phyloP scores from a whole-genome alignment of 1,284 basidiomycete species.

The Irpex lacteus region DNA sequence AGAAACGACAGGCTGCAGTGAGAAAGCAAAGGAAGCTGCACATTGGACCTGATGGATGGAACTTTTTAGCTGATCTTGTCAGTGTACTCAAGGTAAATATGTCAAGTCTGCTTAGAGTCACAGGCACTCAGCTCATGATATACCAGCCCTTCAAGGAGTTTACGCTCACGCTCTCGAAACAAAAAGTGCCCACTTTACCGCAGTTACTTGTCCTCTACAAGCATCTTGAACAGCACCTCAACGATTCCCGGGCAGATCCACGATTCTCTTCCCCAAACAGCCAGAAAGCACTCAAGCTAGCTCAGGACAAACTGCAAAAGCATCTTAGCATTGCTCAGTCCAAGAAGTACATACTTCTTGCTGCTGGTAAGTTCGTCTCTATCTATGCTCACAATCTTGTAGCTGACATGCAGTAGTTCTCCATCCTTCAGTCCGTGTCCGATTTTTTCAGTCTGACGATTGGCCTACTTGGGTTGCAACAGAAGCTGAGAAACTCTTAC shows the following conservation, averaged over 20 bases:
- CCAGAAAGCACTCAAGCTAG: constrained; percentile 4
- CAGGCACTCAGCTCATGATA: background rate
- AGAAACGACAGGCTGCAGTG: constrained; percentile 10
- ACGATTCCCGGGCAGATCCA: background rate
- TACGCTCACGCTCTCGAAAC: constrained; percentile 11
- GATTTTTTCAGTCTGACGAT: constrained; percentile 13
- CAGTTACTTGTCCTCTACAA: constrained; percentile 14
- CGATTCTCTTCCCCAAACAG: background rate
- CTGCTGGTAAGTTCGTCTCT: constrained; percentile 17
- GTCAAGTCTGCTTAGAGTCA: background rate
- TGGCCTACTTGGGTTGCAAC: constrained; percentile 10
- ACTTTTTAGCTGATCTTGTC: constrained; percentile 5
- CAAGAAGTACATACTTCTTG: constrained; percentile 17
- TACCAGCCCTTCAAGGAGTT: constrained; percentile 10
- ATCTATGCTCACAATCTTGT: background rate
- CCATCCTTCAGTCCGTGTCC: constrained; percentile 16
- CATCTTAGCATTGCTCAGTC: constrained; percentile 13
- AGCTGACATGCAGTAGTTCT: constrained; percentile 18
- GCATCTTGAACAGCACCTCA: constrained; percentile 9
- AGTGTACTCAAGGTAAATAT: background rate
- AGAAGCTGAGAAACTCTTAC: constrained; percentile 11
- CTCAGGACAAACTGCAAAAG: constrained; percentile 14
- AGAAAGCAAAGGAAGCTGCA: constrained; percentile 7
- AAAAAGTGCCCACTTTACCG: constrained; percentile 11
- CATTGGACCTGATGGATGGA: constrained; percentile 9